These are phyloP conservation scores for Aegilops longissima DNA, from an alignment of 176 grass and related monocot species.

Conservation along the genomic window DNA sequence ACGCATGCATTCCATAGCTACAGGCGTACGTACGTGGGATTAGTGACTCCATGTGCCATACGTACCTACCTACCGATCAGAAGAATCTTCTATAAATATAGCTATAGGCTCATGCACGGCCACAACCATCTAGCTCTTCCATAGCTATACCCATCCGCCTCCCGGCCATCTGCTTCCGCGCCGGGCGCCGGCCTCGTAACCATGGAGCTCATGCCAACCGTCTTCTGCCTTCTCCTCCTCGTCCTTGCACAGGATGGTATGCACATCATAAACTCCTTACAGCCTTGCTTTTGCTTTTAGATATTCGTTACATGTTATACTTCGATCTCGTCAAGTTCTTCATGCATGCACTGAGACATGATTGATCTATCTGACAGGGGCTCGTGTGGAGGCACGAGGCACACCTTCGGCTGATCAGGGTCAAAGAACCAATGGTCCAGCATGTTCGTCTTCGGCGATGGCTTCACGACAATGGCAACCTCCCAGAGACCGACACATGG, in stretches of 20 bases:
- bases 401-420: background rate
- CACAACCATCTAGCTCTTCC: too few species aligned
- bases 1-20: too few species aligned
- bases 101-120: too few species aligned
- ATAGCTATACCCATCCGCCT: too few species aligned
- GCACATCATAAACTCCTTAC: background rate
- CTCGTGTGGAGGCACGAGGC: background rate
- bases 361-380: background rate
- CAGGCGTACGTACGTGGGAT: background rate
- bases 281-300: too few species aligned
- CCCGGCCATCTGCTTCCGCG: too few species aligned
- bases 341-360: background rate
- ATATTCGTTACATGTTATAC: too few species aligned
- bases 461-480: background rate
- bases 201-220: too few species aligned
- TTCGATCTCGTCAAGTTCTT: background rate
- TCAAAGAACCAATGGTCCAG: background rate
- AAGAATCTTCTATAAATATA: background rate
- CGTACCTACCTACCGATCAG: background rate
- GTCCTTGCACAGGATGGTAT: background rate
- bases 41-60: background rate
- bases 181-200: too few species aligned
- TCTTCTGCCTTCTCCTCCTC: background rate
- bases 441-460: slow-evolving; percentile 3
- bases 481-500: background rate